Conservation (phyloP, 768 basidiomycete genomes). For the Suillus alpinus region DNA sequence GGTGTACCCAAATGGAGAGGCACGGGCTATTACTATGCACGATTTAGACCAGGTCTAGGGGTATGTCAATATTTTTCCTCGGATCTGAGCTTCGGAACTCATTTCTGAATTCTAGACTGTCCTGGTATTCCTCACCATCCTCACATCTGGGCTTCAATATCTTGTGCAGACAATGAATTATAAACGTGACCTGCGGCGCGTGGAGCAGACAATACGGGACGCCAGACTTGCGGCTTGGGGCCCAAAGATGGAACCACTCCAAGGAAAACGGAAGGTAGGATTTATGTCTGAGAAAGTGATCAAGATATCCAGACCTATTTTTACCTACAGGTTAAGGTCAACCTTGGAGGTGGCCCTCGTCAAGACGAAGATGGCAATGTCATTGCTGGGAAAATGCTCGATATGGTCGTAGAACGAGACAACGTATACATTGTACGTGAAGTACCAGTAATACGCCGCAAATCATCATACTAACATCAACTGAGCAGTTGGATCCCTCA, state of each 20-base stretch:
- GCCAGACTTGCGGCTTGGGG: constrained; percentile 85
- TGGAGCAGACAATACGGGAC: constrained; percentile 56
- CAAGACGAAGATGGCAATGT: constrained; percentile 56
- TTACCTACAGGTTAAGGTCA: constrained; percentile 61
- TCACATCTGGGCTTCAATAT: constrained; percentile 83
- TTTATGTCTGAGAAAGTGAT: not conserved
- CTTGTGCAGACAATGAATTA: constrained; percentile 78
- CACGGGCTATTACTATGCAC: constrained; percentile 93
- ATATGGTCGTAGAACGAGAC: constrained; percentile 78
- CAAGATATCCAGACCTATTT: constrained; percentile 4
- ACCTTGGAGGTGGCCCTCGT: constrained; percentile 51
- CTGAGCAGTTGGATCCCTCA: constrained; percentile 54
- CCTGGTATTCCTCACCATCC: constrained; percentile 65
- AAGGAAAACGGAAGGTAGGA: constrained; percentile 67
- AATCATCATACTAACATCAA: not conserved
- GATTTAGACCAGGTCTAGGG: constrained; percentile 90
- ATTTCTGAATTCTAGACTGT: constrained; percentile 52
- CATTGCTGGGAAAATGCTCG: constrained; percentile 53
- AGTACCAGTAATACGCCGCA: not conserved
- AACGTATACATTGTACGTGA: constrained; percentile 66
- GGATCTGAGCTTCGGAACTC: constrained; percentile 5
- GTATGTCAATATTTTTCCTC: constrained; percentile 36
- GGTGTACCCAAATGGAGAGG: constrained; percentile 97
- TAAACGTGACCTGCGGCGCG: constrained; percentile 64
- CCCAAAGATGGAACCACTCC: constrained; percentile 60